phyloP scores from a whole-genome alignment of 2,329 filamentous ascomycete species.

The Zasmidium angulare region DNA sequence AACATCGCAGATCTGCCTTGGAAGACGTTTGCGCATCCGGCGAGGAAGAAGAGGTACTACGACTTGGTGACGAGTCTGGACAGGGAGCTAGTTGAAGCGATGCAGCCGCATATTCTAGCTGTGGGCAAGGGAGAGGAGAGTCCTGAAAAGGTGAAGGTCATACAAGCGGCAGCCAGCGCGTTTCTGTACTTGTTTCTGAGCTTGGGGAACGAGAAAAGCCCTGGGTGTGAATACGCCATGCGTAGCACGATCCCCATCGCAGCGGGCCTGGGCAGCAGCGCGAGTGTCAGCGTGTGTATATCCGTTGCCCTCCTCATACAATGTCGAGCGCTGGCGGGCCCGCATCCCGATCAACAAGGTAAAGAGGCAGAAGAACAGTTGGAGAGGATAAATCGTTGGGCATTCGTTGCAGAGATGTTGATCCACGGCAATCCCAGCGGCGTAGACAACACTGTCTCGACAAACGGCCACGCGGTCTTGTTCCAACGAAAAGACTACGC shows the following conservation, averaged over 20 bases:
- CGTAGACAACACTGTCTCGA: slow-evolving; percentile 93
- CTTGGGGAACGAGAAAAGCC: slow-evolving; percentile 74
- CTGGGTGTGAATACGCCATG: slow-evolving; percentile 82
- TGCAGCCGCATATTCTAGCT: slow-evolving; percentile 73
- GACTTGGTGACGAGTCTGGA: slow-evolving; percentile 78
- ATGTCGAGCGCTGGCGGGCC: slow-evolving; percentile 81
- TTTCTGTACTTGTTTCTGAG: slow-evolving; percentile 94
- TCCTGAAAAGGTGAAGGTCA: slow-evolving; percentile 76
- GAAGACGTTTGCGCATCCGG: slow-evolving; percentile 73
- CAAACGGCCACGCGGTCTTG: slow-evolving; percentile 89
- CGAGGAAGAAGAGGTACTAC: slow-evolving; percentile 94
- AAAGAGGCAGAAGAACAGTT: slow-evolving; percentile 87
- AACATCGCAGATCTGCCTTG: slow-evolving; percentile 90
- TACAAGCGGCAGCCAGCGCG: slow-evolving; percentile 74
- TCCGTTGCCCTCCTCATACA: slow-evolving; percentile 77
- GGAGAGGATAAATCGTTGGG: slow-evolving; percentile 96
- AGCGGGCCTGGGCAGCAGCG: slow-evolving; percentile 87
- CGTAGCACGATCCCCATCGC: slow-evolving; percentile 92
- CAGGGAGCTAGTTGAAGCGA: slow-evolving; percentile 72
- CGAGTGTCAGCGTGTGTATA: slow-evolving; percentile 89
- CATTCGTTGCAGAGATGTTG: slow-evolving; percentile 94
- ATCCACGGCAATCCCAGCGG: slow-evolving; percentile 97
- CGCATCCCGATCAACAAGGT: slow-evolving; percentile 84
- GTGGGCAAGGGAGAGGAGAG: slow-evolving; percentile 62
- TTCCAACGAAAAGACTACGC: slow-evolving; percentile 77